Evolutionary conservation across 176 grass and related monocot genomes (phyloP), one percentile per base, ranked within the genome.

Genomic region (Eragrostis nindensis): DNA sequence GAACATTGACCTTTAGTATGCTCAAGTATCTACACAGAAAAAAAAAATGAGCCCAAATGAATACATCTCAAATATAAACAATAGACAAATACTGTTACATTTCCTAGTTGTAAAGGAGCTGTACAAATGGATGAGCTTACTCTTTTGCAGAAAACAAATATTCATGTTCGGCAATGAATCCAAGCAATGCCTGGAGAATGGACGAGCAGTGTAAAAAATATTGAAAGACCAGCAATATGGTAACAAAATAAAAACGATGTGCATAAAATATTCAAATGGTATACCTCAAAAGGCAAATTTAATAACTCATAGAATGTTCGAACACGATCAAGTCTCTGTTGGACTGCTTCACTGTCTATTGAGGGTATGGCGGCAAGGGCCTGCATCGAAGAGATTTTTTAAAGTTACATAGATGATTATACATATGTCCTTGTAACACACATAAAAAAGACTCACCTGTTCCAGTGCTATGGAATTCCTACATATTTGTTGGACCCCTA

Each of bases 401-500:
- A 73, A 24, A 78, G 49, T 36, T 57, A 64, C 64, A 56, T 46
- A 64, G 56, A 77, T 40, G 19, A 68, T n/a, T 56, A 18, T 75
- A 67, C 68, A 38, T 47, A 74, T 21, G 40, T 36, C 32, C 13
- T 11, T 15, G 29, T 62, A 59, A 11, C 8, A 59, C 9, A 60
- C 68, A 64, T 57, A 44, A 61, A 21, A 52, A 83, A 76, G 59
- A 22, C 13, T 15, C 73, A 98, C 96, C 92, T 95, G 96, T 86
- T 98, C 96, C 40, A 98, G 71, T 77, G 96, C 96, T 83, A 95
- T 88, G 14, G 88, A 95, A 71, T 98, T 98, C 77, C 90, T 98
- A 86, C 96, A 98, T 88, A 98, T 95, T 87, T 98, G 96, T 73
- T 98, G 96, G 49, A 98, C 96, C 30, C 96, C 96, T 77, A 98